These are phyloP conservation scores for Lyophyllum semitale DNA, from an alignment of 768 basidiomycete genomes.

Conservation along the genomic window DNA sequence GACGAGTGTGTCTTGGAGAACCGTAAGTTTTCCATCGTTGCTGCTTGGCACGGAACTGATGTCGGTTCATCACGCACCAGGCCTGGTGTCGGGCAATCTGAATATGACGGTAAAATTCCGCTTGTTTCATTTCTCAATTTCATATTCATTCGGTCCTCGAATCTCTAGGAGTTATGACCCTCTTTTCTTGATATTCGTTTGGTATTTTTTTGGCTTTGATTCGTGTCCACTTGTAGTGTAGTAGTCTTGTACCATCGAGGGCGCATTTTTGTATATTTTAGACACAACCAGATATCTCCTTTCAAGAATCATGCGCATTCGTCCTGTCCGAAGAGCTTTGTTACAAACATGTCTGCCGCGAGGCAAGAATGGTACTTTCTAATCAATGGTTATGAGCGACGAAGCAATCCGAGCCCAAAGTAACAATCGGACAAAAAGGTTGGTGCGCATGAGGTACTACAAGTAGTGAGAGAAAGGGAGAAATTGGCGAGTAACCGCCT, in stretches of 20 bases:
- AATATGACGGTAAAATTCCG: conserved; percentile 59
- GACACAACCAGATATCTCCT: neutral
- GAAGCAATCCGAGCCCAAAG: neutral
- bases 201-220: too few species aligned
- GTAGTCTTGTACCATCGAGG: too few species aligned
- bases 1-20: conserved; percentile 67
- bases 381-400: conserved; percentile 8
- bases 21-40: conserved; percentile 30
- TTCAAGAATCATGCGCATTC: neutral
- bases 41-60: neutral
- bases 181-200: neutral
- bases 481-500: neutral
- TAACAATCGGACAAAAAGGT: conserved; percentile 5
- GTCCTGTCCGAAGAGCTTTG: neutral
- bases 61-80: conserved; percentile 28
- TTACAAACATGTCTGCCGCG: neutral
- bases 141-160: neutral
- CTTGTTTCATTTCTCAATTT: neutral
- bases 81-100: conserved; percentile 74
- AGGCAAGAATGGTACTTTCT: neutral
- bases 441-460: neutral
- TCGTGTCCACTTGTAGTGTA: too few species aligned
- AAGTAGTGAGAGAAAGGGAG: neutral
- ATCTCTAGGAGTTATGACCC: conserved; percentile 12
- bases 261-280: too few species aligned